phyloP scores from a whole-genome alignment of 768 basidiomycete genomes.

The Tylopilus rubrobrunneus region DNA sequence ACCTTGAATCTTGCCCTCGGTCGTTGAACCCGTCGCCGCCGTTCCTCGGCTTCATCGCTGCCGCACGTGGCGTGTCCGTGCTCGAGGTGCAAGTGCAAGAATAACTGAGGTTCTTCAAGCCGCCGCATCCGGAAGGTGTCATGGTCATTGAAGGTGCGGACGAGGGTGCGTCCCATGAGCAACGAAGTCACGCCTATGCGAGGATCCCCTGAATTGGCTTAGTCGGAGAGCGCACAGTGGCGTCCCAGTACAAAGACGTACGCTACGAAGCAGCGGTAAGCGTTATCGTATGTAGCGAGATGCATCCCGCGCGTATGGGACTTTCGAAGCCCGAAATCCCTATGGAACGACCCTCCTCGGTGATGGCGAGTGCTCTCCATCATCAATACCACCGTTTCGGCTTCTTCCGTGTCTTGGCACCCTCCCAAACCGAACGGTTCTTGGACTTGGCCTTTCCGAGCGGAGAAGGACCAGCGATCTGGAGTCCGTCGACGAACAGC shows the following conservation, averaged over 20 bases:
- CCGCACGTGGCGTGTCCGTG: conserved; percentile 47
- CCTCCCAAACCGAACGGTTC: conserved; percentile 26
- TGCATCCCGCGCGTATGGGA: not conserved
- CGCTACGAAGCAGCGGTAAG: not conserved
- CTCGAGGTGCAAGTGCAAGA: conserved; percentile 68
- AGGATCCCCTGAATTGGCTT: conserved; percentile 40
- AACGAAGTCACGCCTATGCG: conserved; percentile 21
- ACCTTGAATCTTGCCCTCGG: too few relatives aligned
- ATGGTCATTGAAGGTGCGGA: too few relatives aligned
- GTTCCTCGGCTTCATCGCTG: too few relatives aligned
- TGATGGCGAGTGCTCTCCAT: not conserved
- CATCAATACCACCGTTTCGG: conserved; percentile 18
- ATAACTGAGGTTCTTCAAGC: conserved; percentile 59
- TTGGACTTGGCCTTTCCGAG: conserved; percentile 21
- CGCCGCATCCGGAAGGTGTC: too few relatives aligned
- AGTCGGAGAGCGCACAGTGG: not conserved
- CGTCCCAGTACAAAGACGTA: not conserved
- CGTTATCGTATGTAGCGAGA: not conserved
- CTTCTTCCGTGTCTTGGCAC: conserved; percentile 5
- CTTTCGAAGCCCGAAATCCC: not conserved
- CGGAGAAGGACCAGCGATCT: conserved; percentile 9
- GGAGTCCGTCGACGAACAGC: conserved; percentile 20
- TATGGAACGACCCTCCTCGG: not conserved
- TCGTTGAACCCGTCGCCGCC: too few relatives aligned
- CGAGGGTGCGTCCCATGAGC: conserved; percentile 28